Base-by-base conservation (phyloP, 192 early-diverging fungal genomes). In the Rhizophagus sp. region DNA sequence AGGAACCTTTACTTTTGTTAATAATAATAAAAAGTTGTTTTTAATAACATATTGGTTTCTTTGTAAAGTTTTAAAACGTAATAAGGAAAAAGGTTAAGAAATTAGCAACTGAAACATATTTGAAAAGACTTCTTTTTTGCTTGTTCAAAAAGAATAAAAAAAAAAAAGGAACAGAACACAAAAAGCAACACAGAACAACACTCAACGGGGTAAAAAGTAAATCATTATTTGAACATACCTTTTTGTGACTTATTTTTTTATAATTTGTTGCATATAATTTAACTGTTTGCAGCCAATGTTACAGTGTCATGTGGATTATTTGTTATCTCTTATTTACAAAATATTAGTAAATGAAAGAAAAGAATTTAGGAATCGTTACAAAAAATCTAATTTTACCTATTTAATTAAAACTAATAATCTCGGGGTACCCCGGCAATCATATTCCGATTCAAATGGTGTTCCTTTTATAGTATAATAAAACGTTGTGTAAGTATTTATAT, bases 151-250 rank as follows among this genome's bases (percentile, higher is more conserved):
- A 22, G 22, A 30, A 30, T 1, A 57, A 57, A 17, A 52, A 57
- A 57, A 57, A 57, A 22, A 57, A 57, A 57, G 4, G 52, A 57
- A 57, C 52, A 57, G 19, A 57, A 57, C 52, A 57, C 52, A 57
- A 57, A 57, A 57, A 57, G 52, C 52, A 57, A 57, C 52, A 57
- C 52, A 57, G 52, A 57, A 57, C 52, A 57, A 57, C 52, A 57
- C 15, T 12, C 9, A 5, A 22, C 52, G 52, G 52, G 19, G 52
- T 57, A 57, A 57, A 57, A 57, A 57, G 52, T 1, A 57, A 57
- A 57, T 57, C 52, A 57, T 57, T 57, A 57, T 57, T 57, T 57
- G 52, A 57, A 57, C 52, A 57, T 57, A 22, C 52, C 52, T 47
- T 41, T 41, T 57, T 57, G 52, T 57, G 17, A 57, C 22, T 22